Conservation (phyloP, 805 yeast species). For the Zygotorulaspora sp. region DNA sequence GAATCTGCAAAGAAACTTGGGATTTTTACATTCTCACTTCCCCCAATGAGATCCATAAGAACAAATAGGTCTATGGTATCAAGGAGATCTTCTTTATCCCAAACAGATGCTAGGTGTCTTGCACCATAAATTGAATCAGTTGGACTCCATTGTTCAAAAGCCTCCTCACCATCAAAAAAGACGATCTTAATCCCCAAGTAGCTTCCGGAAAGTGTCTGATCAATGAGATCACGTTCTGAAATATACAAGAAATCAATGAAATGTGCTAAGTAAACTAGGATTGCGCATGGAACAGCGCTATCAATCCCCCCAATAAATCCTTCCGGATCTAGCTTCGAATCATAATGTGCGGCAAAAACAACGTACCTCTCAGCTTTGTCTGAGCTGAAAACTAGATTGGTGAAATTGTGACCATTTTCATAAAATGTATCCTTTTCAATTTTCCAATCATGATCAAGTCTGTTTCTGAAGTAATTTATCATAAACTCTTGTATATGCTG, state of each 20-base stretch:
- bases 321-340: slow-evolving; percentile 44
- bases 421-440: slow-evolving; percentile 36
- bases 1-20: slow-evolving; percentile 45
- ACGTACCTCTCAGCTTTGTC: slow-evolving; percentile 30
- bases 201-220: slow-evolving; percentile 15
- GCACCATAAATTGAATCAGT: slow-evolving; percentile 56
- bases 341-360: slow-evolving; percentile 52
- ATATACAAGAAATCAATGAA: slow-evolving; percentile 21
- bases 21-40: slow-evolving; percentile 24
- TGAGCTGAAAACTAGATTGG: slow-evolving; percentile 37
- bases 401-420: slow-evolving; percentile 36
- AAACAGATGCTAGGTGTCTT: slow-evolving; percentile 42
- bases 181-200: slow-evolving; percentile 42
- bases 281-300: slow-evolving; percentile 54
- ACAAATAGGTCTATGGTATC: slow-evolving; percentile 43
- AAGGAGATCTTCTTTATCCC: slow-evolving; percentile 32
- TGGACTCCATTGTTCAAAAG: slow-evolving; percentile 48
- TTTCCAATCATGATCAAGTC: slow-evolving; percentile 27
- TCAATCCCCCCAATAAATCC: slow-evolving; percentile 60
- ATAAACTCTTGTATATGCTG: slow-evolving; percentile 38
- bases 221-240: slow-evolving; percentile 8
- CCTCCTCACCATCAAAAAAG: slow-evolving; percentile 62
- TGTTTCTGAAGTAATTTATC: slow-evolving; percentile 29
- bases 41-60: slow-evolving; percentile 49
- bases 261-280: slow-evolving; percentile 44